Conservation (phyloP, 805 yeast species). For the Scheffersomyces ergatensis region DNA sequence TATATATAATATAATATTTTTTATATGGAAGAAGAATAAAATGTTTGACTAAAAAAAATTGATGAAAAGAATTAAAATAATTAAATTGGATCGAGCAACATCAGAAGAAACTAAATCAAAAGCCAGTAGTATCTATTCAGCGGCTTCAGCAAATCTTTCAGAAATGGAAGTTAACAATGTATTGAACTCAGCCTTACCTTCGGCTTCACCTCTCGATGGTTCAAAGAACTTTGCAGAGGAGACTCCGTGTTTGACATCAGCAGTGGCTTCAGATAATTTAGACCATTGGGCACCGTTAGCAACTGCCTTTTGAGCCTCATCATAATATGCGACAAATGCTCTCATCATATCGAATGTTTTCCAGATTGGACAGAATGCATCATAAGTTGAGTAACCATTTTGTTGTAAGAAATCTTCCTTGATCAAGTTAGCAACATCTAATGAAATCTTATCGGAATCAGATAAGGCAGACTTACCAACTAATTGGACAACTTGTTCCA, state of each 20-base stretch:
- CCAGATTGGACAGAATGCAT: conserved; percentile 99
- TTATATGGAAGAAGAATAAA: too few species aligned
- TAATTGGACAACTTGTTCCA: conserved; percentile 98
- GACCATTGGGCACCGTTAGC: conserved; percentile 94
- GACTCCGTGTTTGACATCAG: conserved; percentile 89
- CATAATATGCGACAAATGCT: conserved; percentile 84
- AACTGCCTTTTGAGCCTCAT: conserved; percentile 97
- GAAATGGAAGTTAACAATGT: conserved; percentile 70
- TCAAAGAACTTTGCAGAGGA: conserved; percentile 94
- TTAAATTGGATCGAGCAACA: background rate
- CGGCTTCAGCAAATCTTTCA: conserved; percentile 93
- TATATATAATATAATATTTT: background rate
- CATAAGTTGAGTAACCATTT: conserved; percentile 97
- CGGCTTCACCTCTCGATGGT: conserved; percentile 88
- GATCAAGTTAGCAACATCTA: conserved; percentile 87
- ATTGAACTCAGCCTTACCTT: conserved; percentile 72
- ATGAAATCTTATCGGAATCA: conserved; percentile 93
- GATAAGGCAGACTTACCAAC: conserved; percentile 98
- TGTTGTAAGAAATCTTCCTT: conserved; percentile 99
- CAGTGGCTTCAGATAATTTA: conserved; percentile 82
- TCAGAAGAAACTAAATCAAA: background rate
- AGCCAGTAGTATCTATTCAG: conserved; percentile 55
- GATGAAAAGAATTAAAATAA: background rate
- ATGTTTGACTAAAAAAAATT: background rate
- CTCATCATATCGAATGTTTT: conserved; percentile 98